A percentile compares a stretch with the other conserved stretches of the same genome.
These are phyloP conservation scores for Tanacetum coccineum DNA, from an alignment of 129 eudicot species.

Conservation along the genomic window DNA sequence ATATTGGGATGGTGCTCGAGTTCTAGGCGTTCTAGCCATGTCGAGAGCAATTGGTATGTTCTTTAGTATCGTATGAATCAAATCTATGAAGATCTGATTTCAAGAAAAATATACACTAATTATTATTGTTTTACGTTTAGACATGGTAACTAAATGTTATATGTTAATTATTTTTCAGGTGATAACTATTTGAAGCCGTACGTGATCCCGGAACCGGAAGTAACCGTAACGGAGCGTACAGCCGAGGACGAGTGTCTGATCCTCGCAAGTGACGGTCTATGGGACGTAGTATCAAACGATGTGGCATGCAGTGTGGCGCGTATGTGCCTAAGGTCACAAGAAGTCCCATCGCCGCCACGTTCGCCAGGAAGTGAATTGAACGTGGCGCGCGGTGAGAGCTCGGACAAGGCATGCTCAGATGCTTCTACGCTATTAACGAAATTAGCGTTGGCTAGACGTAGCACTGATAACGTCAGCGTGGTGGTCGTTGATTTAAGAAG, in stretches of 20 bases:
- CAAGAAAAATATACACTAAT: background rate
- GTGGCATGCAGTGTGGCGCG: slow-evolving; percentile 86
- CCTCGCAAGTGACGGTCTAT: slow-evolving; percentile 84
- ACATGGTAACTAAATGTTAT: background rate
- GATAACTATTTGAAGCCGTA: slow-evolving; percentile 89
- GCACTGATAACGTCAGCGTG: slow-evolving; percentile 85
- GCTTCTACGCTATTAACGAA: slow-evolving; percentile 90
- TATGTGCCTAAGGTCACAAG: slow-evolving; percentile 64
- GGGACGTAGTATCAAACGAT: slow-evolving; percentile 96
- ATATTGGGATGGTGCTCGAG: slow-evolving; percentile 97
- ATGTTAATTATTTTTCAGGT: slow-evolving; percentile 25
- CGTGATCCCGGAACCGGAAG: slow-evolving; percentile 95
- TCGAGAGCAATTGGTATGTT: slow-evolving; percentile 85
- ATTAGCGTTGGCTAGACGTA: slow-evolving; percentile 82
- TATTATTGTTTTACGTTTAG: background rate
- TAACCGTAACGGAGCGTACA: slow-evolving; percentile 75
- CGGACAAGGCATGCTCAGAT: slow-evolving; percentile 87
- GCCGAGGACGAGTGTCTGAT: slow-evolving; percentile 73
- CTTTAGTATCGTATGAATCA: background rate
- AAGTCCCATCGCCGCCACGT: slow-evolving; percentile 46
- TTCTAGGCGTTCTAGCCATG: slow-evolving; percentile 93
- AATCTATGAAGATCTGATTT: slow-evolving; percentile 9
- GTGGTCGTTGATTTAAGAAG: slow-evolving; percentile 79
- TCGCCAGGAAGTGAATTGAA: slow-evolving; percentile 47
- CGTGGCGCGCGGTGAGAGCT: slow-evolving; percentile 57